phyloP scores from a whole-genome alignment of 2,329 filamentous ascomycete genomes.

The Fusarium tricinctum region DNA sequence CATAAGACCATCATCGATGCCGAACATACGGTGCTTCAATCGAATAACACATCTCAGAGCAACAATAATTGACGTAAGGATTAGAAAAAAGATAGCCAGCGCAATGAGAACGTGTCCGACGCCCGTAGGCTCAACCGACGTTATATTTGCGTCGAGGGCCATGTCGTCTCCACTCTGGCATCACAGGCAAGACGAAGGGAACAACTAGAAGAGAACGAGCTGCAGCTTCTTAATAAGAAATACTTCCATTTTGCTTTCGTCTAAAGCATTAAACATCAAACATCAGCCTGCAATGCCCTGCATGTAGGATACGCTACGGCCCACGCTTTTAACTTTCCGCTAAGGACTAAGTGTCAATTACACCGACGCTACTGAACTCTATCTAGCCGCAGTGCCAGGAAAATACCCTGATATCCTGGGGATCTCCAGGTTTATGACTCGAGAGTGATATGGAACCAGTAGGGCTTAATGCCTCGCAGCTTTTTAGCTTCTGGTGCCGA shows the following conservation, averaged over 20 bases:
- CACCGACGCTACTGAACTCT: background rate
- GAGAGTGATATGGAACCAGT: too few relatives aligned
- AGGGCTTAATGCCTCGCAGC: too few relatives aligned
- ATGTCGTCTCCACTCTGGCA: background rate
- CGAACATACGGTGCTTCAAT: constrained; percentile 17
- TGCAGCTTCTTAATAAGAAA: background rate
- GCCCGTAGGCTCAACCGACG: constrained; percentile 16
- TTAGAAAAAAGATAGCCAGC: constrained; percentile 19
- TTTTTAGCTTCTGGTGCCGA: too few relatives aligned
- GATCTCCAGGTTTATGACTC: too few relatives aligned
- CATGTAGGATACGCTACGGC: background rate
- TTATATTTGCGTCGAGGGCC: constrained; percentile 17
- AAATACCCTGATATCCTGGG: background rate
- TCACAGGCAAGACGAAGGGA: too few relatives aligned
- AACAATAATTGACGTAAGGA: constrained; percentile 6
- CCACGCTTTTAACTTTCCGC: background rate
- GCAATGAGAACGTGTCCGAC: constrained; percentile 16
- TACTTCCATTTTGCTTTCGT: background rate
- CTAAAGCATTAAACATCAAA: too few relatives aligned
- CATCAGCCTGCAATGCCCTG: too few relatives aligned
- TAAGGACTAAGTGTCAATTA: too few relatives aligned
- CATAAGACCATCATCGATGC: constrained; percentile 35
- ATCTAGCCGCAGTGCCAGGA: background rate
- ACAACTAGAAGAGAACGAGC: background rate
- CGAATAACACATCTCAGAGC: constrained; percentile 18